Base-by-base conservation (phyloP, 768 basidiomycete genomes). In the Auriscalpium microsporum region DNA sequence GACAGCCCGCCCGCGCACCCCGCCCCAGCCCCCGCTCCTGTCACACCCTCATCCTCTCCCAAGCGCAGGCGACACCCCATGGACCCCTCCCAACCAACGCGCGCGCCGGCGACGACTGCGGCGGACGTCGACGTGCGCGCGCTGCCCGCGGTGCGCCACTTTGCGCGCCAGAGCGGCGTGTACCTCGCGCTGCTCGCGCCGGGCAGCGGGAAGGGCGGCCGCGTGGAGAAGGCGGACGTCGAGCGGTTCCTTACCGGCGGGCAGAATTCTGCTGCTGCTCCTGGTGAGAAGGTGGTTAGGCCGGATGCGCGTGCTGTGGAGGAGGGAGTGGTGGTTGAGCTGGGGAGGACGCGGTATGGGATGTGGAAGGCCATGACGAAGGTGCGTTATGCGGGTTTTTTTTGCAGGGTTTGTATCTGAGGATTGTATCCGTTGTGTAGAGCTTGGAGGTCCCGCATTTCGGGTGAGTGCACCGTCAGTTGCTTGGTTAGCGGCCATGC, bases 311-410 rank as follows among this genome's bases (percentile, higher is more conserved):
- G 28, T 28, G 54, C 21, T 63, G 57, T 16, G 60, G 76, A 45
- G 28, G 56, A 48, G 42, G 86, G 89, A 55, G 70, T 77, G 10
- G 71, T 85, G 2, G 79, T 91, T 3, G 88, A 89, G 52, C 75
- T 94, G 23, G 84, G 83, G 5, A 73, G 89, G 59, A 90, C 88
- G 13, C 74, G 91, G 53, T 80, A 83, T 64, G 83, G 82, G 10
- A 94, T 94, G 91, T 94, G 83, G 84, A 89, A 88, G 62, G 86
- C 89, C 2, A 94, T 94, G 91, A 79, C 76, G 10, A 89, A 88
- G 80, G 89, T 84, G 49, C 28, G 71, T 58, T 17, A 45, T 47
- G 1, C n/a, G n/a, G n/a, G n/a, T 33, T 3, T 36, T 14, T 36
- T 33, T 28, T 36, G 51, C 48, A n/a, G 16, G 44, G 51, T 19